Conservation (phyloP, 2,329 filamentous ascomycete genomes). For the Trichoderma cornu-damae region DNA sequence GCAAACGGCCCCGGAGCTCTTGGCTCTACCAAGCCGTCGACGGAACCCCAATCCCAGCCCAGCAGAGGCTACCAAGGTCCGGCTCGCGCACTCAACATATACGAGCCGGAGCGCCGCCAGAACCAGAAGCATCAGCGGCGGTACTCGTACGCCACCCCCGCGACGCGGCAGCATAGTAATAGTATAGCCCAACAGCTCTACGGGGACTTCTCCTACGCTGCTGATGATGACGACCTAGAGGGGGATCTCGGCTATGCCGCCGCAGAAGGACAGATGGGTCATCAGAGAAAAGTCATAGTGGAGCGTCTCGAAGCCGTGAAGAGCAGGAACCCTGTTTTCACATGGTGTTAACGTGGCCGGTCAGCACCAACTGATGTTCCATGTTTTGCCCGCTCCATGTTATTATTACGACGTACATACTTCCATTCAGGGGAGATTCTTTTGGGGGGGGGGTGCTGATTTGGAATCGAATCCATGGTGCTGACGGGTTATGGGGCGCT, state of each 20-base stretch:
- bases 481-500: not conserved
- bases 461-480: constrained; percentile 2
- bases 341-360: constrained; percentile 67
- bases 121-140: constrained; percentile 43
- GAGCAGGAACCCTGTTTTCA: constrained; percentile 91
- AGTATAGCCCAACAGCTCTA: constrained; percentile 51
- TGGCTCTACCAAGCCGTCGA: not conserved
- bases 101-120: constrained; percentile 42
- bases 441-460: not conserved
- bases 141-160: constrained; percentile 49
- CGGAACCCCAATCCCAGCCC: constrained; percentile 18
- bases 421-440: not conserved
- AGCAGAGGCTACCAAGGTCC: constrained; percentile 40
- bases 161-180: constrained; percentile 44
- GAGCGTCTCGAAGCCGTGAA: constrained; percentile 95
- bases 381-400: not conserved
- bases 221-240: constrained; percentile 72
- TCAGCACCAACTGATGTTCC: constrained; percentile 7
- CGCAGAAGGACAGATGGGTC: constrained; percentile 88
- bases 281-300: constrained; percentile 90
- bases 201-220: constrained; percentile 30
- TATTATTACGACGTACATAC: too few relatives aligned
- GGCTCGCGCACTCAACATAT: constrained; percentile 39
- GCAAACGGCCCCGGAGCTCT: constrained; percentile 23
- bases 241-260: constrained; percentile 93